Evolutionary conservation across 768 basidiomycete species (phyloP).

Genomic region (Gymnopilus dilepis): DNA sequence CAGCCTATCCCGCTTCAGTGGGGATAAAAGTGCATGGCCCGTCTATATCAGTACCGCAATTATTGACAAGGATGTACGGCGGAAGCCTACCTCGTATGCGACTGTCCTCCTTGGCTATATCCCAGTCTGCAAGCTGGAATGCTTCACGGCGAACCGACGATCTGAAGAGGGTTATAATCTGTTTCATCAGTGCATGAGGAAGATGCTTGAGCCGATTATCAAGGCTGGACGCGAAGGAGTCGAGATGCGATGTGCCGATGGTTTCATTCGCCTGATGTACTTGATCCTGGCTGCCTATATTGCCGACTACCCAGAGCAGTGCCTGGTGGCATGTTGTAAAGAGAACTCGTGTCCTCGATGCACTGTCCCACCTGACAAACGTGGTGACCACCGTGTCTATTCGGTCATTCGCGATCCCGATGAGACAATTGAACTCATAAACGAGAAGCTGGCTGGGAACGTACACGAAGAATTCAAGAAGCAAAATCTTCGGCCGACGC

Average conservation of each 20-base stretch:
- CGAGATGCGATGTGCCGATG: constrained; percentile 36
- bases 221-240: constrained; percentile 35
- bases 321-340: constrained; percentile 34
- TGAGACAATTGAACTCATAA: not conserved
- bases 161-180: constrained; percentile 34
- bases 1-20: constrained; percentile 36
- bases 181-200: constrained; percentile 39
- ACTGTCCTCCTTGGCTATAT: constrained; percentile 46
- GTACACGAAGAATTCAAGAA: constrained; percentile 8
- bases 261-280: constrained; percentile 31
- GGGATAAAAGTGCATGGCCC: constrained; percentile 47
- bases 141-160: constrained; percentile 32
- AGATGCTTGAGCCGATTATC: constrained; percentile 27
- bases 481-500: constrained; percentile 27
- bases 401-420: not conserved
- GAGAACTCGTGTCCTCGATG: constrained; percentile 29
- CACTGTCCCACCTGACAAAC: constrained; percentile 14
- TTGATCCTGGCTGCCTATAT: constrained; percentile 44
- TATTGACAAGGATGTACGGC: constrained; percentile 34
- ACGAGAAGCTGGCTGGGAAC: not conserved
- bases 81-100: constrained; percentile 32
- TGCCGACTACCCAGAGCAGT: constrained; percentile 48
- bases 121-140: constrained; percentile 39
- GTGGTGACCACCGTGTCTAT: constrained; percentile 8
- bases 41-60: constrained; percentile 48